Evolutionary conservation across 1,139 yeast genomes (phyloP), one percentile per base, ranked within the genome.

Genomic region (Geotrichum reessii): DNA sequence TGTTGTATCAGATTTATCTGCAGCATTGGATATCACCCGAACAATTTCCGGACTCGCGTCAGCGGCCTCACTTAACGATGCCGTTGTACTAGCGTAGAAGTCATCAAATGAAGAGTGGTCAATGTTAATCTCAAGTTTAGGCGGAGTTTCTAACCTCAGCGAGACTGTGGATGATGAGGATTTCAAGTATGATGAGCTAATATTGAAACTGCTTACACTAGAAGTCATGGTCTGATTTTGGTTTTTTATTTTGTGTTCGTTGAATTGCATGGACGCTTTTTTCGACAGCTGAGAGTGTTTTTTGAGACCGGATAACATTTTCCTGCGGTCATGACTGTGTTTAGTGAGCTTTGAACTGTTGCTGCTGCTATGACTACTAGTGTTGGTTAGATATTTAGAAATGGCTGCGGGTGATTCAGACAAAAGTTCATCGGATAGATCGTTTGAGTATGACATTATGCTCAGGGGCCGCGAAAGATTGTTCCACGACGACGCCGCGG

Each of bases 401-500:
- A 28, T 47, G 37, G 33, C 42, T 19, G 37, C 21, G 11, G 17
- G 37, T 7, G 51, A 25, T 19, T 52, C 55, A 22, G 27, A 5
- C 2, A 52, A 25, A 22, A 44, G 42, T 25, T 49, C 31, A 44
- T 52, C 50, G 49, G 55, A 44, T 12, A 52, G 19, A 31, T 52
- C 55, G 19, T 52, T 24, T 6, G 55, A 44, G 50, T 55, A 51
- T 21, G 58, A 47, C 25, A 44, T 22, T 19, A 48, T 51, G 52
- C 58, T 55, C 21, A 55, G 52, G 1, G 58, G 58, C 11, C 58
- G 50, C 14, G 53, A 42, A 5, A 55, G 48, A 21, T 44, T 47
- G 25, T 37, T 51, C 58, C 58, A 55, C 7, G 55, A 46, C 14
- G 58, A 55, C 33, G 44, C 25, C 28, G 52, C 58, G 19, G 53